phyloP scores from a whole-genome alignment of 345 rosid species.

The Carallia pectinifolia region DNA sequence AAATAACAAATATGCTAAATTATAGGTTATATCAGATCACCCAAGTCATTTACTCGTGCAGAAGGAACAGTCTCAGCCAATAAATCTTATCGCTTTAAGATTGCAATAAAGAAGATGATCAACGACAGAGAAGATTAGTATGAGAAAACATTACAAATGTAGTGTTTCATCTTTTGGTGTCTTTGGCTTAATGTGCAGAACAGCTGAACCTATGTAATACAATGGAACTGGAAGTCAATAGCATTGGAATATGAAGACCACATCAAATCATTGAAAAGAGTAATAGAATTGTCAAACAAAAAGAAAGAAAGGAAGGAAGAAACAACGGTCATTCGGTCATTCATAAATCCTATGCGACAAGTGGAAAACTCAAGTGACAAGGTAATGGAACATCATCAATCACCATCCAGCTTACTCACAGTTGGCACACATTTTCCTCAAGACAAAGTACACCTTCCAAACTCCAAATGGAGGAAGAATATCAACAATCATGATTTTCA shows the following conservation, averaged over 20 bases:
- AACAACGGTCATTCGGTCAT: neutral
- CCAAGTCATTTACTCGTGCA: no score
- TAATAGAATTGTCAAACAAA: no score
- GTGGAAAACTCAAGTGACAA: neutral
- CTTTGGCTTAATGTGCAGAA: neutral
- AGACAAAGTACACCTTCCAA: neutral
- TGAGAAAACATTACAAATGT: neutral
- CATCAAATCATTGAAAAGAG: no score
- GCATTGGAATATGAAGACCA: no score
- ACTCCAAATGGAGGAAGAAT: neutral
- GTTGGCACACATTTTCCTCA: neutral
- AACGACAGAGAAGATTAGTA: neutral
- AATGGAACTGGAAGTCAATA: no score
- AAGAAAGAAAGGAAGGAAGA: no score
- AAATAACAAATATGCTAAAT: no score
- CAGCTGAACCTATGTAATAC: neutral
- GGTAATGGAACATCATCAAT: neutral
- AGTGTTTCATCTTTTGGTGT: no score
- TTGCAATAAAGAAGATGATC: no score
- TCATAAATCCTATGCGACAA: constrained; percentile 12
- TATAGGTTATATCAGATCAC: no score
- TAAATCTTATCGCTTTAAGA: no score
- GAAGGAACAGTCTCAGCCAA: no score
- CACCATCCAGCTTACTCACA: neutral
- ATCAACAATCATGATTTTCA: constrained; percentile 32